These are phyloP conservation scores for Metarhizium robertsii DNA, from an alignment of 2,329 filamentous ascomycete species.

Conservation along the genomic window DNA sequence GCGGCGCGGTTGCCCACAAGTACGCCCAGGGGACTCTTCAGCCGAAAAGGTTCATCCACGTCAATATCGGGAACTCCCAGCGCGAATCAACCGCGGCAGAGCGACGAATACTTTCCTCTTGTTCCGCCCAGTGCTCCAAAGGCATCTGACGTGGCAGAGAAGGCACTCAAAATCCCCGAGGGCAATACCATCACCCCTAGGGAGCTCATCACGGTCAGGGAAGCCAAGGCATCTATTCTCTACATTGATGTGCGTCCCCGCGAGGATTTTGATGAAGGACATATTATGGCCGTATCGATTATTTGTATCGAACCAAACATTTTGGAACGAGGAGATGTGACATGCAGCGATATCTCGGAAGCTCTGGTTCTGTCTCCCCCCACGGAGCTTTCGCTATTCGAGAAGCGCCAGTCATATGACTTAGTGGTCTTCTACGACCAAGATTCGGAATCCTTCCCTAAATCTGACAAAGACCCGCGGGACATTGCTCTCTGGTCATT, in stretches of 20 bases:
- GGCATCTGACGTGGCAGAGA: slow-evolving; percentile 29
- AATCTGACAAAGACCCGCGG: slow-evolving; percentile 24
- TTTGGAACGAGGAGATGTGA: slow-evolving; percentile 57
- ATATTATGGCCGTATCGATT: slow-evolving; percentile 74
- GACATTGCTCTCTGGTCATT: slow-evolving; percentile 58
- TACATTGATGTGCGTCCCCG: slow-evolving; percentile 79
- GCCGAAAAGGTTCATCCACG: slow-evolving; percentile 45
- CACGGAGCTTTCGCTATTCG: slow-evolving; percentile 69
- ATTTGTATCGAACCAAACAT: slow-evolving; percentile 84
- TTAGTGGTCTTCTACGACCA: slow-evolving; percentile 89
- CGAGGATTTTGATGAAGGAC: slow-evolving; percentile 75
- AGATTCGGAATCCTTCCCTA: slow-evolving; percentile 41
- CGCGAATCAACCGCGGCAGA: slow-evolving; percentile 17
- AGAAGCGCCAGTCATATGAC: slow-evolving; percentile 65
- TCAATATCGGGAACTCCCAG: slow-evolving; percentile 24
- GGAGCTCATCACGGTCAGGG: slow-evolving; percentile 62
- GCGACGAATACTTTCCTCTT: slow-evolving; percentile 22
- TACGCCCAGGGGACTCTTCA: slow-evolving; percentile 54
- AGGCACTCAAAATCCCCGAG: slow-evolving; percentile 38
- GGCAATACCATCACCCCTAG: slow-evolving; percentile 54
- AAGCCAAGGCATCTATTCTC: slow-evolving; percentile 51
- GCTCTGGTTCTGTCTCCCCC: slow-evolving; percentile 61
- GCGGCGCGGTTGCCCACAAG: slow-evolving; percentile 56
- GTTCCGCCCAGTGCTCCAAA: slow-evolving; percentile 17
- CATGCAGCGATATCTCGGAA: slow-evolving; percentile 53